Conservation (phyloP, 2,329 filamentous ascomycete genomes). For the Lachnellula arida region DNA sequence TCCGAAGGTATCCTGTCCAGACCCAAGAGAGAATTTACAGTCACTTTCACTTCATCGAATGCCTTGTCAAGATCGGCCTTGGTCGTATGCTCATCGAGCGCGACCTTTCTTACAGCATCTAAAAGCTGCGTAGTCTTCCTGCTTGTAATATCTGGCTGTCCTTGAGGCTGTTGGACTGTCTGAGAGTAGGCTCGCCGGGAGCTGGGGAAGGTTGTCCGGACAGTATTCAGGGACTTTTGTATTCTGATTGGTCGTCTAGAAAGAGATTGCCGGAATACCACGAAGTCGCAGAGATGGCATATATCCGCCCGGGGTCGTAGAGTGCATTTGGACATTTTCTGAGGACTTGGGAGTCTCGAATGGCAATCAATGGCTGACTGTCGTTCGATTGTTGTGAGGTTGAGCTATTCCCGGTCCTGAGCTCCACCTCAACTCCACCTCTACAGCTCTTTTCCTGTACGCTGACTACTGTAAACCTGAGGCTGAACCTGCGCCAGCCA, state of each 20-base stretch:
- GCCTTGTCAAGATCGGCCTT: constrained; percentile 19
- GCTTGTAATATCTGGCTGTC: not conserved
- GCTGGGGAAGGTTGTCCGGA: constrained; percentile 16
- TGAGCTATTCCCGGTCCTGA: constrained; percentile 6
- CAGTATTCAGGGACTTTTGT: constrained; percentile 11
- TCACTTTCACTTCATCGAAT: constrained; percentile 18
- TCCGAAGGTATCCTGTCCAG: constrained; percentile 22
- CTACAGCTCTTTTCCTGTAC: not conserved
- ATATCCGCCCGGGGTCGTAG: constrained; percentile 33
- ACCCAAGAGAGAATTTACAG: constrained; percentile 21
- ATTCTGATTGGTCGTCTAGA: constrained; percentile 10
- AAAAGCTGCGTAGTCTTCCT: too few species aligned
- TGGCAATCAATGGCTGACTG: constrained; percentile 1
- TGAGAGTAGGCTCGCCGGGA: constrained; percentile 13
- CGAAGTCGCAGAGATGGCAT: constrained; percentile 42
- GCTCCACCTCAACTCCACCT: not conserved
- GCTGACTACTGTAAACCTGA: not conserved
- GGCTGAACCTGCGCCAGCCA: not conserved
- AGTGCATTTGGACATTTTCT: constrained; percentile 38
- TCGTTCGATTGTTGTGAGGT: not conserved
- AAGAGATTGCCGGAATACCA: constrained; percentile 18
- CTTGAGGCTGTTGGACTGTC: constrained; percentile 1
- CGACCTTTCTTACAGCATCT: not conserved
- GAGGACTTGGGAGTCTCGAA: not conserved
- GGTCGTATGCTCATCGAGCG: constrained; percentile 1